Conservation (phyloP, 805 yeast genomes). For the Saturnispora sanitii region DNA sequence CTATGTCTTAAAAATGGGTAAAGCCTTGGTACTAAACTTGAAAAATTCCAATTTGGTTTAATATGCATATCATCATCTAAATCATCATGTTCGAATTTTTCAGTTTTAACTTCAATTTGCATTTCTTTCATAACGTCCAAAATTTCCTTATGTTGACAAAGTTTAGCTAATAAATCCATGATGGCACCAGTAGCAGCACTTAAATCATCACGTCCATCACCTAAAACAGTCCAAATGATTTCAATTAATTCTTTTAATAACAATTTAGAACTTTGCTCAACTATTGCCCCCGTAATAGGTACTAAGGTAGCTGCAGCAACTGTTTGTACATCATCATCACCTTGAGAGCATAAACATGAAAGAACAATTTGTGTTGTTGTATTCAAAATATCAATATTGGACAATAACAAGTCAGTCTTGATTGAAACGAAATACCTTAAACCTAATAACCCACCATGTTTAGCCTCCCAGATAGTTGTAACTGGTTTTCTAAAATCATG, state of each 20-base stretch:
- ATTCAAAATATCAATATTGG: slow-evolving; percentile 49
- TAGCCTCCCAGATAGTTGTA: slow-evolving; percentile 87
- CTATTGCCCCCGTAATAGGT: slow-evolving; percentile 53
- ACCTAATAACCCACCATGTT: slow-evolving; percentile 96
- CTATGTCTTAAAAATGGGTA: slow-evolving; percentile 93
- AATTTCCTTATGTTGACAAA: slow-evolving; percentile 76
- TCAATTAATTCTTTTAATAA: slow-evolving; percentile 40
- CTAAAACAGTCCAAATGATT: slow-evolving; percentile 86
- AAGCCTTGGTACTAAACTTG: slow-evolving; percentile 73
- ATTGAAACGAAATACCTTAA: slow-evolving; percentile 86
- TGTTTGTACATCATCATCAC: slow-evolving; percentile 96
- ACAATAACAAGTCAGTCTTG: slow-evolving; percentile 64
- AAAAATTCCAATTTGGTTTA: slow-evolving; percentile 37
- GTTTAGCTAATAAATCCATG: slow-evolving; percentile 83
- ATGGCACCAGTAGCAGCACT: slow-evolving; percentile 93
- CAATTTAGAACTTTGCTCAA: slow-evolving; percentile 27
- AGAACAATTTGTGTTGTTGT: slow-evolving; percentile 76
- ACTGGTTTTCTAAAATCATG: too few species aligned
- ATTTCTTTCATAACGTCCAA: slow-evolving; percentile 58
- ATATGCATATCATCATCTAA: slow-evolving; percentile 32
- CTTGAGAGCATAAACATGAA: slow-evolving; percentile 88
- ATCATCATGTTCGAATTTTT: slow-evolving; percentile 1
- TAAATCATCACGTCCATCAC: slow-evolving; percentile 80
- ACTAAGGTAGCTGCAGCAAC: slow-evolving; percentile 89
- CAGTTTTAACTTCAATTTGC: slow-evolving; percentile 34